Conservation (phyloP, 768 basidiomycete species). For the Omphalotus guepiniiformis region DNA sequence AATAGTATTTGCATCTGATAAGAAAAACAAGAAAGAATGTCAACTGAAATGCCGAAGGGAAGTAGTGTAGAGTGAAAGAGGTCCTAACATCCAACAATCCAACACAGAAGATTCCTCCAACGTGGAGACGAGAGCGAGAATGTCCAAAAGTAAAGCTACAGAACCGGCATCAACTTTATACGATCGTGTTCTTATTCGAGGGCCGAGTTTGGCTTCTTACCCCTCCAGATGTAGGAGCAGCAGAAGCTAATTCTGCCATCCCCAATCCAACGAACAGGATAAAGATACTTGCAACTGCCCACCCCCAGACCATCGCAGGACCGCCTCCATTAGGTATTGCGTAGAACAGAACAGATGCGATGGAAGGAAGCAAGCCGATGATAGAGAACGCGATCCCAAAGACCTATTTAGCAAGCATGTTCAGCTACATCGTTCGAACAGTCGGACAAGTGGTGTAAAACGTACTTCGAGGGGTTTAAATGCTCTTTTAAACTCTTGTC, state of each 20-base stretch:
- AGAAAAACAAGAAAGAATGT: background rate
- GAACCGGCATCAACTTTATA: background rate
- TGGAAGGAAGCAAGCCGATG: slow-evolving; percentile 40
- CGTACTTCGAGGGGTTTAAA: slow-evolving; percentile 10
- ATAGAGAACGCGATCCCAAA: slow-evolving; percentile 47
- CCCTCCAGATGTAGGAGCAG: slow-evolving; percentile 72
- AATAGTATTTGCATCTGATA: slow-evolving; percentile 47
- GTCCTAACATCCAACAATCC: slow-evolving; percentile 69
- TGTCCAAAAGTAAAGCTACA: slow-evolving; percentile 67
- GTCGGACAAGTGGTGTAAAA: no score
- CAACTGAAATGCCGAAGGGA: background rate
- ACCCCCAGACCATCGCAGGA: slow-evolving; percentile 75
- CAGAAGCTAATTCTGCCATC: slow-evolving; percentile 69
- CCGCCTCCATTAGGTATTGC: slow-evolving; percentile 66
- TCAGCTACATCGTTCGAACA: no score
- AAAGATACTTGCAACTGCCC: slow-evolving; percentile 60
- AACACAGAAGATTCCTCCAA: slow-evolving; percentile 55
- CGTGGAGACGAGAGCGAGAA: slow-evolving; percentile 50
- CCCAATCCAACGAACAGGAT: slow-evolving; percentile 59
- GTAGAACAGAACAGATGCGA: slow-evolving; percentile 35
- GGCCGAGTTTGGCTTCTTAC: slow-evolving; percentile 32
- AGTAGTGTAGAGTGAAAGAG: background rate
- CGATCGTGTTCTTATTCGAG: no score
- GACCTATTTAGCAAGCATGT: slow-evolving; percentile 24
- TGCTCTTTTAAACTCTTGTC: slow-evolving; percentile 34